Base-by-base conservation (phyloP, 257 asterid genomes). In the Coffea eugenioides region DNA sequence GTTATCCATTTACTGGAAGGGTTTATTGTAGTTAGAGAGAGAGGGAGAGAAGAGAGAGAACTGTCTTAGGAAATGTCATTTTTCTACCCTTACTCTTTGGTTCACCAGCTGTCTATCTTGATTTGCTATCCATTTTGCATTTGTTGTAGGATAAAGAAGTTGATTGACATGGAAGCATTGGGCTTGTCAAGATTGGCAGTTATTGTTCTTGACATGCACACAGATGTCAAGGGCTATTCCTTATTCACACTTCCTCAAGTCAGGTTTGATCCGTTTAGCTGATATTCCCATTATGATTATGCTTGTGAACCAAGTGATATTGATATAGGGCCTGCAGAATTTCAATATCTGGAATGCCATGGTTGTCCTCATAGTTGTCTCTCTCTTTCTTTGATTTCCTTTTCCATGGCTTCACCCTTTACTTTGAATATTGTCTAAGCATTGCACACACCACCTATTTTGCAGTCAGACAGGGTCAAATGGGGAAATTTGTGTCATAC, bases 221-320 rank as follows among this genome's bases (percentile, higher is more conserved):
- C 87, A 72, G 99, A 95, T 81, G 94, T 91, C 65, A 95, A 93
- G 90, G 98, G 99, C 83, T 93, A 93, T 87, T 93, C 97, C 82
- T 82, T 95, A 83, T 89, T 95, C 85, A 89, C 97, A 59, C 97
- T 95, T 82, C 96, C 93, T 73, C 99, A 95, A 93, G 91, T 95
- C 92, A 93, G 99, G 99, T 93, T 79, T 45, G 91, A 67, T 75
- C 79, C 49, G 65, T 79, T 78, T 6, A 39, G 27, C 72, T 57
- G 9, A 45, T 68, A 65, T 56, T 21, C 75, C 64, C 73, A 73
- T 64, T 39, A 9, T 51, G 54, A 8, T 2, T 39, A 25, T 78
- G 64, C 69, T 70, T 54, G 71, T 64, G 71, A 56, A 21, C 21
- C 46, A 1, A 27, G 27, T 39, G 41, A 39, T 39, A 39, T 39